These are phyloP conservation scores for Akebia trifoliata DNA, from an alignment of 164 flowering plant species.

Conservation along the genomic window DNA sequence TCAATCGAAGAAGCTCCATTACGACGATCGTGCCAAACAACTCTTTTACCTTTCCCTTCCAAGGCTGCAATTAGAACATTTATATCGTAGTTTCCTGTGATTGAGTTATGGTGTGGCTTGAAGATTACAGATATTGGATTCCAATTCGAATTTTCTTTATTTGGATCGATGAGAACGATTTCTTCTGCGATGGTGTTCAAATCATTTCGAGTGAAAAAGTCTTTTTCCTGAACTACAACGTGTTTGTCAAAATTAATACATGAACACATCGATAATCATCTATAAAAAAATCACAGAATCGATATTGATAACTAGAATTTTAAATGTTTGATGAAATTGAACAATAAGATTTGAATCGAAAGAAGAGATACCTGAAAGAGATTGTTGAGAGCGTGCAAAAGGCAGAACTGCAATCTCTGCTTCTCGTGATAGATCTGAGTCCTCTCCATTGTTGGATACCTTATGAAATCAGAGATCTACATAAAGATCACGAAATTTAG, in stretches of 20 bases:
- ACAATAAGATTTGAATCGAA: neutral
- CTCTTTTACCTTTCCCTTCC: conserved; percentile 67
- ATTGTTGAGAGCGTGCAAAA: conserved; percentile 88
- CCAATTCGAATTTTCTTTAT: conserved; percentile 46
- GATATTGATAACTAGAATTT: neutral
- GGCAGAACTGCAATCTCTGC: conserved; percentile 82
- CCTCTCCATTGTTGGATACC: conserved; percentile 3
- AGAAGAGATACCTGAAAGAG: conserved; percentile 81
- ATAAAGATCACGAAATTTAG: too few species aligned
- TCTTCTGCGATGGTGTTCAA: conserved; percentile 57
- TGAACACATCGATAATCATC: neutral
- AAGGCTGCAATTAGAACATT: conserved; percentile 84
- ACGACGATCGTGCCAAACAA: conserved; percentile 85
- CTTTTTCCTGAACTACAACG: conserved; percentile 48
- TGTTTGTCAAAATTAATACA: conserved; percentile 9
- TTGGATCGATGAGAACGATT: conserved; percentile 53
- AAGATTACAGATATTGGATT: conserved; percentile 59
- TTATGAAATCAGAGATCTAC: neutral
- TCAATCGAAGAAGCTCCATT: conserved; percentile 59
- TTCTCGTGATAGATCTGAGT: conserved; percentile 73
- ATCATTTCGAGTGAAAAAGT: conserved; percentile 52
- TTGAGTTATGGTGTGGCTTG: conserved; percentile 76
- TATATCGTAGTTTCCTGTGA: conserved; percentile 89
- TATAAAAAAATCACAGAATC: neutral
- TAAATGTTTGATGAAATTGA: neutral